A percentile compares a stretch with the other conserved stretches of the same genome.
Evolutionary conservation across 306 rosid species (phyloP).

Genomic region (Trichosanthes cucumerina): DNA sequence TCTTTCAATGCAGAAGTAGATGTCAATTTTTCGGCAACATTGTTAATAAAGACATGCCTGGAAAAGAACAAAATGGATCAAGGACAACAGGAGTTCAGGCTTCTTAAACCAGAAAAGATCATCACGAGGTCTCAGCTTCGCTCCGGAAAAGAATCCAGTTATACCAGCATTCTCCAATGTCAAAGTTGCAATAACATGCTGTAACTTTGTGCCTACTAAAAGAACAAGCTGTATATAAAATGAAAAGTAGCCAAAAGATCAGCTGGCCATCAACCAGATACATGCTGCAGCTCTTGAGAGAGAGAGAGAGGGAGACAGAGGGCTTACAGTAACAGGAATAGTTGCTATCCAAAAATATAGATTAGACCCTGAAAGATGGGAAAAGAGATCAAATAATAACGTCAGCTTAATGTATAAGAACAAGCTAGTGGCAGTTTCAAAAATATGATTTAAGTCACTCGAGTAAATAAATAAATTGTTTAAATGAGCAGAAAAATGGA

Average conservation of each 20-base stretch:
- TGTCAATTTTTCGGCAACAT: conserved; percentile 5
- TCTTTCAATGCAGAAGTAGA: not conserved
- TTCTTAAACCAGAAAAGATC: conserved; percentile 97
- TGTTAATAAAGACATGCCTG: conserved; percentile 39
- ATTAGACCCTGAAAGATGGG: conserved; percentile 63
- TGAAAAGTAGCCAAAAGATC: not conserved
- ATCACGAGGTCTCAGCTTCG: conserved; percentile 86
- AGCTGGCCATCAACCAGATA: conserved; percentile 10
- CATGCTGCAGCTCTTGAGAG: not conserved
- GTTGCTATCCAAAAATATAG: conserved; percentile 96
- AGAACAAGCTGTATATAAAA: conserved; percentile 67
- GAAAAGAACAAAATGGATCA: conserved; percentile 94
- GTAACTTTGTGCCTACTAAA: conserved; percentile 87
- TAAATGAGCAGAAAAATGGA: not conserved
- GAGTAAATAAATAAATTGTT: not conserved
- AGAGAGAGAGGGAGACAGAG: conserved; percentile 13
- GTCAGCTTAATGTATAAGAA: conserved; percentile 17
- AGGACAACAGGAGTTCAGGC: conserved; percentile 77
- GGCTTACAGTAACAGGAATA: conserved; percentile 72
- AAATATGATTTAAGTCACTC: not conserved
- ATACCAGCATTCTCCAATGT: conserved; percentile 80
- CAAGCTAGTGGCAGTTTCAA: not conserved
- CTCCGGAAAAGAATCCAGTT: conserved; percentile 36
- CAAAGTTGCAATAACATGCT: conserved; percentile 85
- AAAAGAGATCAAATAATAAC: not conserved